Conservation (phyloP, 2,329 filamentous ascomycete species). For the Aspergillus quadrilineatus region DNA sequence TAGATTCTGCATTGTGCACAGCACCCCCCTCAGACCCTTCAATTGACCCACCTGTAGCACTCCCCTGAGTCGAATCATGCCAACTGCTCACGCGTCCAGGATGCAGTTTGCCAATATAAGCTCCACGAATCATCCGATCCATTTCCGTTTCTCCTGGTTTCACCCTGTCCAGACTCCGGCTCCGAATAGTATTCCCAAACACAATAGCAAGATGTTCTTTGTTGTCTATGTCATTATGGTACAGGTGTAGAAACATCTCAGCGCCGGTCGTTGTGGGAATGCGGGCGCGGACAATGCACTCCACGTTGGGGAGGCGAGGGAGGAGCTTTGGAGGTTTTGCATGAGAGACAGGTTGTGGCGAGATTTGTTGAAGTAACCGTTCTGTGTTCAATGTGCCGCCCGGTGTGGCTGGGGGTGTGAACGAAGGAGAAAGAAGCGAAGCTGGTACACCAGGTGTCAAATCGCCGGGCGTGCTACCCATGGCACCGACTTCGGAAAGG, state of each 20-base stretch:
- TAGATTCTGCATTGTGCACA: constrained; percentile 16
- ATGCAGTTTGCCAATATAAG: constrained; percentile 83
- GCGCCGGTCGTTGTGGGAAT: constrained; percentile 90
- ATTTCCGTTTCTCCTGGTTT: constrained; percentile 50
- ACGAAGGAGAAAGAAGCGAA: constrained; percentile 55
- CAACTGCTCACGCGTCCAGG: constrained; percentile 79
- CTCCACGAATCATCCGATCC: constrained; percentile 84
- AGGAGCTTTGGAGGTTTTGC: constrained; percentile 70
- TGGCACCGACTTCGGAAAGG: constrained; percentile 20
- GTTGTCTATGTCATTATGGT: constrained; percentile 86
- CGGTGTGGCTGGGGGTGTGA: constrained; percentile 49
- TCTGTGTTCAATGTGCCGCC: constrained; percentile 39
- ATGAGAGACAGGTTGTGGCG: constrained; percentile 24
- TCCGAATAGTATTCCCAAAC: constrained; percentile 82
- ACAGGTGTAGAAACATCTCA: constrained; percentile 96
- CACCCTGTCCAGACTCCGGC: constrained; percentile 56
- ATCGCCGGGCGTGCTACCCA: constrained; percentile 28
- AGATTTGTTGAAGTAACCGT: constrained; percentile 28
- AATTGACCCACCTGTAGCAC: not conserved
- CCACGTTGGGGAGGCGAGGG: constrained; percentile 75
- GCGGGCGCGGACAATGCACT: constrained; percentile 88
- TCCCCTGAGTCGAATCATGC: constrained; percentile 45
- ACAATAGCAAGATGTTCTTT: constrained; percentile 98
- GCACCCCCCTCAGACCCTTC: constrained; percentile 10
- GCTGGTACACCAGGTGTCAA: constrained; percentile 50